Evolutionary conservation across 1,284 basidiomycete genomes (phyloP).

Genomic region (Salmacisia buchloeana): DNA sequence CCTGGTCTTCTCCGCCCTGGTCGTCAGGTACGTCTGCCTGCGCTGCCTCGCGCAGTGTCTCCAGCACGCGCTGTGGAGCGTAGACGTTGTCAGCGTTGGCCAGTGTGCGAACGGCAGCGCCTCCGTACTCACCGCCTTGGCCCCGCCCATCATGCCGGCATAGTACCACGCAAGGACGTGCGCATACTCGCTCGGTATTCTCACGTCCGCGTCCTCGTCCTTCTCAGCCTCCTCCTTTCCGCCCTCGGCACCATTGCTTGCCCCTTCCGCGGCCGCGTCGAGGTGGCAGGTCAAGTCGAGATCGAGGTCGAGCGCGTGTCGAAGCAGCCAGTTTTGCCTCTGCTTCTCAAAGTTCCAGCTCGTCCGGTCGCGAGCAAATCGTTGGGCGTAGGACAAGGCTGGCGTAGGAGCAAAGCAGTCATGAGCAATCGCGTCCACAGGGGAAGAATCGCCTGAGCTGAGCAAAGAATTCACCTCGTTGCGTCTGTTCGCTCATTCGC

Average conservation of each 20-base stretch:
- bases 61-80: background rate
- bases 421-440: background rate
- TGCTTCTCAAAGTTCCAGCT: slow-evolving; percentile 35
- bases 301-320: slow-evolving; percentile 18
- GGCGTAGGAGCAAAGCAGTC: background rate
- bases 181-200: background rate
- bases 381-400: slow-evolving; percentile 25
- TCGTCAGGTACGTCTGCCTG: background rate
- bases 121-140: background rate
- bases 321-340: slow-evolving; percentile 31
- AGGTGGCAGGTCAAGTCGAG: background rate
- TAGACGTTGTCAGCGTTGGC: background rate
- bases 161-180: background rate
- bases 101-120: background rate
- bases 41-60: background rate
- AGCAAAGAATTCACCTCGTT: background rate
- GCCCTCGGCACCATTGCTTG: background rate
- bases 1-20: background rate
- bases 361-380: slow-evolving; percentile 20
- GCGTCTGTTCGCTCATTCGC: background rate
- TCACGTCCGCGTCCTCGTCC: background rate
- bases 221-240: background rate
- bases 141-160: background rate
- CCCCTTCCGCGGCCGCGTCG: background rate
- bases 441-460: background rate